Conservation (phyloP, 805 yeast species). For the Clavispora asparagi region DNA sequence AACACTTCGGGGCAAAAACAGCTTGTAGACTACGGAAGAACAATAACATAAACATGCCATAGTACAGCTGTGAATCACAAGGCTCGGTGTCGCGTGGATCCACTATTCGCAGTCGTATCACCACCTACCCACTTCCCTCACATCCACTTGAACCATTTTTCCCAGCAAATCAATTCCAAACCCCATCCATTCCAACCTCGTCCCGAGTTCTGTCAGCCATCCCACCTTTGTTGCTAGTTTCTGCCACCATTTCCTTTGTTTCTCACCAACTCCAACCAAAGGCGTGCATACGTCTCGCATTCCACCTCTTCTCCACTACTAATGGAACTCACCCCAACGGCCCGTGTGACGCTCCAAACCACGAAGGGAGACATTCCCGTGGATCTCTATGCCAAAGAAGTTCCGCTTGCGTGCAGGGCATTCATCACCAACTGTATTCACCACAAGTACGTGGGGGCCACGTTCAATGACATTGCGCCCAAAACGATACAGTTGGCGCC, state of each 20-base stretch:
- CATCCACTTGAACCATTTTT: too few relatives aligned
- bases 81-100: too few relatives aligned
- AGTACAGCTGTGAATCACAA: too few relatives aligned
- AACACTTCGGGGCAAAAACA: too few relatives aligned
- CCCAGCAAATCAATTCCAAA: too few relatives aligned
- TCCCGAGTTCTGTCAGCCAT: neutral
- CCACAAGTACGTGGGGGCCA: constrained; percentile 35
- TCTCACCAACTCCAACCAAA: neutral
- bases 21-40: too few relatives aligned
- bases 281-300: neutral
- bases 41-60: too few relatives aligned
- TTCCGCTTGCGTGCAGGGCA: constrained; percentile 42
- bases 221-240: neutral
- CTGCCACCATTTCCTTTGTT: too few relatives aligned
- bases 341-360: constrained; percentile 52
- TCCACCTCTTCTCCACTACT: neutral
- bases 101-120: too few relatives aligned
- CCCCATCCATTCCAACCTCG: too few relatives aligned
- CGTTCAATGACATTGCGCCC: constrained; percentile 25
- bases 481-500: constrained; percentile 6
- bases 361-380: constrained; percentile 54
- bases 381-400: constrained; percentile 67
- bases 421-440: constrained; percentile 49
- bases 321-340: constrained; percentile 53
- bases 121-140: too few relatives aligned